A percentile compares a stretch with the other conserved stretches of the same genome.
phyloP scores from a whole-genome alignment of 1,139 yeast species.

The Geotrichum bryndzae region DNA sequence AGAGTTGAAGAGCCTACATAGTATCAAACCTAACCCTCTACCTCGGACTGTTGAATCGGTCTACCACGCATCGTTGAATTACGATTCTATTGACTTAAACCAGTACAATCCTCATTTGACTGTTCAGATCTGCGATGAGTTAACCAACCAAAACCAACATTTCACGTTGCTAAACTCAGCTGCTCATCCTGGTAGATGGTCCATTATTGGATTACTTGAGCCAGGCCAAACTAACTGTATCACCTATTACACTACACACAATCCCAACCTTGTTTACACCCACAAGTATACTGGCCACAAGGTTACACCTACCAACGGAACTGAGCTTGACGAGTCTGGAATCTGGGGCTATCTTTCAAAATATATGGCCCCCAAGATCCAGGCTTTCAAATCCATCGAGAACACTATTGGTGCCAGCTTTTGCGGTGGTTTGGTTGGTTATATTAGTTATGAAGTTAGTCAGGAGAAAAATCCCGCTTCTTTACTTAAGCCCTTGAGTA shows the following conservation, averaged over 20 bases:
- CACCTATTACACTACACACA: constrained; percentile 50
- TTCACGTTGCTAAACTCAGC: constrained; percentile 68
- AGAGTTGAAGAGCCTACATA: constrained; percentile 20
- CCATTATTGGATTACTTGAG: constrained; percentile 72
- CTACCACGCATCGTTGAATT: background rate
- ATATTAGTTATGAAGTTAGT: constrained; percentile 69
- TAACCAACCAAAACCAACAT: constrained; percentile 35
- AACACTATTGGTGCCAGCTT: constrained; percentile 51
- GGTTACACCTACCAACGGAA: background rate
- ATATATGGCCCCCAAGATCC: constrained; percentile 42
- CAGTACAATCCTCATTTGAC: constrained; percentile 16
- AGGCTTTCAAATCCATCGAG: constrained; percentile 21
- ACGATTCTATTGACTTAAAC: background rate
- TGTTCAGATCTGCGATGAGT: constrained; percentile 47
- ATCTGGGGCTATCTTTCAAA: constrained; percentile 50
- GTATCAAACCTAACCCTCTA: constrained; percentile 26
- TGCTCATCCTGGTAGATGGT: constrained; percentile 76
- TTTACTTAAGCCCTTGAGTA: constrained; percentile 6
- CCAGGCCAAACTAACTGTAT: constrained; percentile 48
- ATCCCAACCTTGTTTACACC: constrained; percentile 23
- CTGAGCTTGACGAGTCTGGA: constrained; percentile 18
- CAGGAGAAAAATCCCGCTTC: constrained; percentile 15
- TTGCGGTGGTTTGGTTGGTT: constrained; percentile 82
- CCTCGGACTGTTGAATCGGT: background rate
- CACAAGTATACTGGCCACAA: constrained; percentile 32